Evolutionary conservation across 306 rosid genomes (phyloP).

Genomic region (Albizia julibrissin): DNA sequence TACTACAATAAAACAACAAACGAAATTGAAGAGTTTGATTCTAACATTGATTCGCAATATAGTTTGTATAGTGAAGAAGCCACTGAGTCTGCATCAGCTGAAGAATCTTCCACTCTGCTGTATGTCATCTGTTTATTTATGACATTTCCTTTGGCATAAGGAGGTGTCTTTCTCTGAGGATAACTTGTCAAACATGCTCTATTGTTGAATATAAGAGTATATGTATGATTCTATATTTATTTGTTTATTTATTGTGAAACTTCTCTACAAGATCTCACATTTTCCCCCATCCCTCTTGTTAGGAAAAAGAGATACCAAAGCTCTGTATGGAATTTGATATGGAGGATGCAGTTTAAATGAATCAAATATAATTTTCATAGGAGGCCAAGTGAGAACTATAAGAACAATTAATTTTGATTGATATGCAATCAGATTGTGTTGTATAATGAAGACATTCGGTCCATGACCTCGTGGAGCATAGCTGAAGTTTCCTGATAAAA

Average conservation of each 20-base stretch:
- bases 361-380: neutral
- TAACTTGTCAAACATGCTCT: constrained; percentile 4
- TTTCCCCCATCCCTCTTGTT: neutral
- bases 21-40: constrained; percentile 50
- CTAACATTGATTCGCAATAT: constrained; percentile 66
- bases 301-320: neutral
- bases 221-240: constrained; percentile 1
- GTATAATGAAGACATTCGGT: constrained; percentile 53
- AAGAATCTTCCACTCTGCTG: constrained; percentile 22
- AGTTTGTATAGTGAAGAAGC: constrained; percentile 61
- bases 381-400: neutral
- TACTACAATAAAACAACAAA: constrained; percentile 30
- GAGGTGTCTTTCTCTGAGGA: neutral
- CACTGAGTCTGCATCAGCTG: constrained; percentile 36
- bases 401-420: neutral
- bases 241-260: neutral
- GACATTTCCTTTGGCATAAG: constrained; percentile 13
- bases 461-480: constrained; percentile 85
- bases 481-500: constrained; percentile 64
- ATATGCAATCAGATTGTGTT: constrained; percentile 4
- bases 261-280: neutral
- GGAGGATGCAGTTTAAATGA: neutral
- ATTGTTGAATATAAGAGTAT: neutral
- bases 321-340: neutral
- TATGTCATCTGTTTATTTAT: constrained; percentile 33